Conservation (phyloP, 2,329 filamentous ascomycete genomes). For the Byssoonygena ceratinophila region DNA sequence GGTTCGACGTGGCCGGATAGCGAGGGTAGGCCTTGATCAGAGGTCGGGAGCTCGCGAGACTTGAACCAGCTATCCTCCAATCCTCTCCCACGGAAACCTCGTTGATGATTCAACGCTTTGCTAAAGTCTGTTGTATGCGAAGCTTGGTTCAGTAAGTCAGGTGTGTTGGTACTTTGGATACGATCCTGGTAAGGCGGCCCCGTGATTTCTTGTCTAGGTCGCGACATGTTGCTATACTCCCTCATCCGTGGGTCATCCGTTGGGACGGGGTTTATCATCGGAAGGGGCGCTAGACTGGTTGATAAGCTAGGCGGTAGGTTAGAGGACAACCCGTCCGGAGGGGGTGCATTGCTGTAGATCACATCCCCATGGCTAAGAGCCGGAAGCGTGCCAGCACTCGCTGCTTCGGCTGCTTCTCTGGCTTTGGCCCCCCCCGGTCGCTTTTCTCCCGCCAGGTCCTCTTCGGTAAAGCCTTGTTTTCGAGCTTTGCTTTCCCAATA, state of each 20-base stretch:
- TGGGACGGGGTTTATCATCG: slow-evolving; percentile 72
- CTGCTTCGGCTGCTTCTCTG: slow-evolving; percentile 66
- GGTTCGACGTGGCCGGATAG: slow-evolving; percentile 24
- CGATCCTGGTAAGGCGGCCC: slow-evolving; percentile 82
- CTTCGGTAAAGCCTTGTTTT: slow-evolving; percentile 96
- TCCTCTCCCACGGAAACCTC: slow-evolving; percentile 67
- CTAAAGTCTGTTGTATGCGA: slow-evolving; percentile 86
- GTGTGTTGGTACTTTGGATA: slow-evolving; percentile 61
- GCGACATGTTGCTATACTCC: slow-evolving; percentile 73
- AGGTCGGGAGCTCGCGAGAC: slow-evolving; percentile 63
- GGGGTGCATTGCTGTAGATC: slow-evolving; percentile 67
- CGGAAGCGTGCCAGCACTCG: slow-evolving; percentile 47
- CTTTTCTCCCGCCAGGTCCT: slow-evolving; percentile 91
- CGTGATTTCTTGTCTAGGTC: slow-evolving; percentile 78
- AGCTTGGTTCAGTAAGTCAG: slow-evolving; percentile 75
- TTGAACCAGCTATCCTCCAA: slow-evolving; percentile 72
- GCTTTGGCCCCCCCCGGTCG: slow-evolving; percentile 83
- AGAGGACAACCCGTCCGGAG: slow-evolving; percentile 57
- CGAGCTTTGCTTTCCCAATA: slow-evolving; percentile 97
- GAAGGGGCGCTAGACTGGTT: slow-evolving; percentile 60
- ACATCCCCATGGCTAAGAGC: slow-evolving; percentile 70
- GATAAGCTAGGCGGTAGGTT: slow-evolving; percentile 64
- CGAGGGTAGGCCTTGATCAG: slow-evolving; percentile 35
- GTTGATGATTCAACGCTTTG: slow-evolving; percentile 68
- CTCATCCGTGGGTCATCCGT: slow-evolving; percentile 65